Conservation (phyloP, 257 asterid species). For the Ophiorrhiza pumila region DNA sequence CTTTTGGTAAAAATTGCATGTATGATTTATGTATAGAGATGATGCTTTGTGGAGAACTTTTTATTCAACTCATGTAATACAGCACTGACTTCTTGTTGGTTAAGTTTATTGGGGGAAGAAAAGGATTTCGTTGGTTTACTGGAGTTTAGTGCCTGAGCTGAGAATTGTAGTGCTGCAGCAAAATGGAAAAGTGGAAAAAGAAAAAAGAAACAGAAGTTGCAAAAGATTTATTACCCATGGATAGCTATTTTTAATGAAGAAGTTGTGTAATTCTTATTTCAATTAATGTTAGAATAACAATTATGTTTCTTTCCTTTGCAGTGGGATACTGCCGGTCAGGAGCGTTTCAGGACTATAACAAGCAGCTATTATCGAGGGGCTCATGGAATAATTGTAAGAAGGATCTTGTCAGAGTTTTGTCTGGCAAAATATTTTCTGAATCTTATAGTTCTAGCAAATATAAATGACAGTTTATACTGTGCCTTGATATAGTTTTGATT, state of each 20-base stretch:
- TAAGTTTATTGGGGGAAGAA: not conserved
- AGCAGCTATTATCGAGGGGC: conserved; percentile 99
- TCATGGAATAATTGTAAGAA: conserved; percentile 92
- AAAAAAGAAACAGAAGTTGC: not conserved
- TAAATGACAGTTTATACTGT: not conserved
- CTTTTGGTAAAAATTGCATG: not conserved
- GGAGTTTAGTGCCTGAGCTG: not conserved
- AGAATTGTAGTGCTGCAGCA: not conserved
- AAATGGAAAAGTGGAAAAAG: not conserved
- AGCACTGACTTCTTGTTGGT: not conserved
- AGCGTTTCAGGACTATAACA: conserved; percentile 93
- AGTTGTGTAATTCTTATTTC: not conserved
- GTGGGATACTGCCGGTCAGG: conserved; percentile 99
- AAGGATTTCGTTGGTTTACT: not conserved
- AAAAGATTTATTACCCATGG: not conserved
- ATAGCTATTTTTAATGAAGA: not conserved
- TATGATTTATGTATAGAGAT: not conserved
- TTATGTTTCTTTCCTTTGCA: conserved; percentile 27
- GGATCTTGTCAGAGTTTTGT: conserved; percentile 15
- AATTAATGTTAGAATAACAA: not conserved
- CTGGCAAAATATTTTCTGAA: not conserved
- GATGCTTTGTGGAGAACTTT: not conserved
- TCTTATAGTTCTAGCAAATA: not conserved
- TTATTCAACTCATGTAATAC: not conserved
- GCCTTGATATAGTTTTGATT: not conserved